Evolutionary conservation across 306 rosid genomes (phyloP), one percentile per base, ranked within the genome.

Genomic region (Castanea crenata): DNA sequence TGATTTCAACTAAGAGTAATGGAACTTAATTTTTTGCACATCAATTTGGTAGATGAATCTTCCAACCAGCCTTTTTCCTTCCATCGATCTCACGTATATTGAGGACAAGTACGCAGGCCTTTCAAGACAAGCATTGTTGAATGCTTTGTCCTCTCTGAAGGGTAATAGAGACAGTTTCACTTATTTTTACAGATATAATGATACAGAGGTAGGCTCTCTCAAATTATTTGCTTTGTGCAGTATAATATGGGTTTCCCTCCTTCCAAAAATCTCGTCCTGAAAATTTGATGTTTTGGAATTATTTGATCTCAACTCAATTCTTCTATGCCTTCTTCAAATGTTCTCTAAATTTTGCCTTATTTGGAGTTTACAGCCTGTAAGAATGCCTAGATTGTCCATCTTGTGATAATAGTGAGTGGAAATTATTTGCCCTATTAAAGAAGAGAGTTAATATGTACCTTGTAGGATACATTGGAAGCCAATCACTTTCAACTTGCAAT

Each of bases 11-110:
- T 34, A 71, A 58, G 71, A 70, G 35, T 63, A 54, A 74, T 77
- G 13, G 55, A 13, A 69, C 81, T 71, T 64, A n/a, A 38, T 52
- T 5, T 13, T 11, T 75, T 55, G 0, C 69, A 55, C 38, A 44
- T 38, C 61, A 35, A 59, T 79, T 80, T 85, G 82, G 74, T 76
- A 92, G 97, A 85, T 94, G 88, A 92, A 74, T 79, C 83, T 94
- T 6, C 94, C 94, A 20, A 88, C 97, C 61, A 82, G 79, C 78
- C 83, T 92, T 78, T 86, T 92, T 56, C 93, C 96, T 83, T 90
- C 93, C 21, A 78, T 92, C 82, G 97, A 91, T 78, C 88, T 92
- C 75, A 77, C 96, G 12, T 87, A 88, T 78, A 79, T 92, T 78
- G 90, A 88, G 77, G 91, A 88, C 55, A 89, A 86, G 87, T 94